phyloP scores from a whole-genome alignment of 345 rosid genomes.

The Trapa incisa region DNA sequence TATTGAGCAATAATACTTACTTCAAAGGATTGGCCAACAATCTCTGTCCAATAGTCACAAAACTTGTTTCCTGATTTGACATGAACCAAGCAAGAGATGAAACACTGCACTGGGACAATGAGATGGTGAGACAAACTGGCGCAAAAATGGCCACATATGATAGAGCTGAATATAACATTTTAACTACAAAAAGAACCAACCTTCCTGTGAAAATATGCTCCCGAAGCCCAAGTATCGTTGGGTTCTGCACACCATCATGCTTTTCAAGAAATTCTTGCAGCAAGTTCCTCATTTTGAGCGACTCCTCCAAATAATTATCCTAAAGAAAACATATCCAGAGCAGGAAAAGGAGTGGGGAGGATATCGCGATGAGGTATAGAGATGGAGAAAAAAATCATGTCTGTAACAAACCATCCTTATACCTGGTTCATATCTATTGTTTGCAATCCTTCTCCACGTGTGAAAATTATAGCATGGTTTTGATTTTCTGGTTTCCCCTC shows the following conservation, averaged over 20 bases:
- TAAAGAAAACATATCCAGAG: slow-evolving; percentile 12
- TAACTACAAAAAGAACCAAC: slow-evolving; percentile 21
- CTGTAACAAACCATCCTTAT: slow-evolving; percentile 6
- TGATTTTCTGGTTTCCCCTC: slow-evolving; percentile 99
- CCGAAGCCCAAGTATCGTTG: slow-evolving; percentile 94
- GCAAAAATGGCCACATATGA: neutral
- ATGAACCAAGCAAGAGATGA: slow-evolving; percentile 99
- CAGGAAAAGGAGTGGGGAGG: neutral
- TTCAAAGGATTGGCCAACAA: slow-evolving; percentile 85
- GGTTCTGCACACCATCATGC: slow-evolving; percentile 86
- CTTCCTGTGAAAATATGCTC: slow-evolving; percentile 99
- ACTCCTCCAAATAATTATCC: slow-evolving; percentile 99
- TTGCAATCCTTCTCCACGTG: slow-evolving; percentile 98
- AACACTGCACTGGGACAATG: slow-evolving; percentile 46
- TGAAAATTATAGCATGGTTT: slow-evolving; percentile 89
- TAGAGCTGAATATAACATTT: neutral
- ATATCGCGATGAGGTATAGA: neutral
- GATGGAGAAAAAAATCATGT: neutral
- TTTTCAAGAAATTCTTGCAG: slow-evolving; percentile 86
- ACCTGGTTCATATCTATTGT: slow-evolving; percentile 99
- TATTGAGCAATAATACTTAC: slow-evolving; percentile 32
- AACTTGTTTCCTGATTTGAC: slow-evolving; percentile 99
- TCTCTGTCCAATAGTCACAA: slow-evolving; percentile 97
- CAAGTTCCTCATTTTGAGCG: slow-evolving; percentile 91
- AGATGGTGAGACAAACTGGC: neutral